Evolutionary conservation across 768 basidiomycete species (phyloP).

Genomic region (Lepiota venenata): DNA sequence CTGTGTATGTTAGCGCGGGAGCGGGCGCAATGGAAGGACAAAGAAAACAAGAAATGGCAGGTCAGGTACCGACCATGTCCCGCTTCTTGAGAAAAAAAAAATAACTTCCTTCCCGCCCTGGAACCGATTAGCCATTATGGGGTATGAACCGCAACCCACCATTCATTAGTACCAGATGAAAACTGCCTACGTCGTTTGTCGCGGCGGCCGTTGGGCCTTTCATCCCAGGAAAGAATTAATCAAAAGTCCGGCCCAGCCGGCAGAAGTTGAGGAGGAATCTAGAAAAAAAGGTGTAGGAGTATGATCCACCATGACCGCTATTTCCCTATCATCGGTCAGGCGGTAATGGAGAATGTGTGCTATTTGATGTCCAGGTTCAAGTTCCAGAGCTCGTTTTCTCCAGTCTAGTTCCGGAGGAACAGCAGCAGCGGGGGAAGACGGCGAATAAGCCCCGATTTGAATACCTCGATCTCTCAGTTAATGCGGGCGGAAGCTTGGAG

Average conservation of each 20-base stretch:
- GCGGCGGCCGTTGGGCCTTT: too few relatives aligned
- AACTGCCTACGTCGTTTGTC: too few relatives aligned
- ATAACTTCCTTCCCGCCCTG: too few relatives aligned
- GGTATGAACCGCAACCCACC: too few relatives aligned
- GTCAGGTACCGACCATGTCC: not conserved
- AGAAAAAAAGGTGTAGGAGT: not conserved
- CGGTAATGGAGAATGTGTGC: too few relatives aligned
- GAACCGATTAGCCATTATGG: too few relatives aligned
- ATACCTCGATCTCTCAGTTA: slow-evolving; percentile 1
- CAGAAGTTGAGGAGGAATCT: not conserved
- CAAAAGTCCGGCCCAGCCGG: slow-evolving; percentile 1
- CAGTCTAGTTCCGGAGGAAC: not conserved
- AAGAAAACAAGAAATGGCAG: not conserved
- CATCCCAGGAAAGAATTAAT: not conserved
- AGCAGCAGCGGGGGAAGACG: not conserved
- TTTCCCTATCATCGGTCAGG: not conserved
- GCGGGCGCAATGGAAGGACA: slow-evolving; percentile 1
- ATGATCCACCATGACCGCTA: not conserved
- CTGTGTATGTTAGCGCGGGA: not conserved
- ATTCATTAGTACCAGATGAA: too few relatives aligned
- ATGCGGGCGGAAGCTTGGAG: not conserved
- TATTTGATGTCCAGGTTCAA: too few relatives aligned
- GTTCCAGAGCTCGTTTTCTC: too few relatives aligned
- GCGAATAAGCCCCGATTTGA: not conserved
- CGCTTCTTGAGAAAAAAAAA: not conserved